Conservation (phyloP, 768 basidiomycete genomes). For the Boletus patriciae region DNA sequence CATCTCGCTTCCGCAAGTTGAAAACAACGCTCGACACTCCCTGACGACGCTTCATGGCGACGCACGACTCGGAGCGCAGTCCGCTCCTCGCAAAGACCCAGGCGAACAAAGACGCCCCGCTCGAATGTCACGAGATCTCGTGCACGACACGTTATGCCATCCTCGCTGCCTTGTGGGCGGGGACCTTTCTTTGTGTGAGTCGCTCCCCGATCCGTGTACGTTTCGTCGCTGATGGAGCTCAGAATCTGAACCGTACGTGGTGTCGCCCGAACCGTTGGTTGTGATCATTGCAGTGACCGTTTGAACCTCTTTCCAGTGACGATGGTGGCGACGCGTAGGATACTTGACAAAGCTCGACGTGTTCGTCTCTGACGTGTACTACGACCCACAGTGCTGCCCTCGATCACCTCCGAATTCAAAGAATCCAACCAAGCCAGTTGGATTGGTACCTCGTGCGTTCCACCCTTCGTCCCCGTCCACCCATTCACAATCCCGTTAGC, state of each 20-base stretch:
- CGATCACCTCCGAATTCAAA: conserved; percentile 26
- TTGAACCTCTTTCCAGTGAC: conserved; percentile 12
- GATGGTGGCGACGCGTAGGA: conserved; percentile 26
- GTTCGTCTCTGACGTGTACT: not conserved
- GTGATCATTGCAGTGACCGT: not conserved
- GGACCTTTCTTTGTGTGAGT: conserved; percentile 65
- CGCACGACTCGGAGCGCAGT: conserved; percentile 22
- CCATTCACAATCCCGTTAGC: not conserved
- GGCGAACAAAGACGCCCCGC: not conserved
- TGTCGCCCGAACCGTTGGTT: not conserved
- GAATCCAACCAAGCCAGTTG: conserved; percentile 31
- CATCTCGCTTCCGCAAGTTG: too few species aligned
- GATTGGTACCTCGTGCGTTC: conserved; percentile 27
- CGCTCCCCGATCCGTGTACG: not conserved
- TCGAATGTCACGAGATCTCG: conserved; percentile 62
- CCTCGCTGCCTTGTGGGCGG: conserved; percentile 65
- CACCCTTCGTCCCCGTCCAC: not conserved
- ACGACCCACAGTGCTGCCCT: conserved; percentile 7
- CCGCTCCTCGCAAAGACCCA: conserved; percentile 24
- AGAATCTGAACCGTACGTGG: conserved; percentile 7
- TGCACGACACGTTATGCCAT: conserved; percentile 53
- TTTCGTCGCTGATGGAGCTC: not conserved
- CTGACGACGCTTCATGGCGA: not conserved
- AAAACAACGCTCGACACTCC: not conserved
- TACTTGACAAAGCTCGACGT: not conserved